Conservation (phyloP, 2,329 filamentous ascomycete species). For the Monilinia polystroma region DNA sequence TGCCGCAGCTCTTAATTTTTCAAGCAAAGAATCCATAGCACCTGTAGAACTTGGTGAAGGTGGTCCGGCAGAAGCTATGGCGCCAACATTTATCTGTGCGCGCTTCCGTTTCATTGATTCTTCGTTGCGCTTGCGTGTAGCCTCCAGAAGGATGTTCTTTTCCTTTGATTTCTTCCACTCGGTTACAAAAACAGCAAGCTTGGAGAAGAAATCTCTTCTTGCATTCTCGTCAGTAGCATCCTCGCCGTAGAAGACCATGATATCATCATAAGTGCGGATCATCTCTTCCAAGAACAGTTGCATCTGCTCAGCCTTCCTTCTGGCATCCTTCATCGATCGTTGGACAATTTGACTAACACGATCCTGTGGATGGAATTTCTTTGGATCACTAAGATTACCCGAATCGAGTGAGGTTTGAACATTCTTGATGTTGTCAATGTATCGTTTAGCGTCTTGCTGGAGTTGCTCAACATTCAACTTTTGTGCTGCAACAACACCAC, state of each 20-base stretch:
- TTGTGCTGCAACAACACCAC: conserved; percentile 71
- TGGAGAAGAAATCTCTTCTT: conserved; percentile 92
- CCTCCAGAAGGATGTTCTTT: conserved; percentile 85
- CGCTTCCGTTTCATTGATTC: conserved; percentile 88
- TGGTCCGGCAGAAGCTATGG: conserved; percentile 47
- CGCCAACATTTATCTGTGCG: conserved; percentile 59
- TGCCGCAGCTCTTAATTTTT: conserved; percentile 91
- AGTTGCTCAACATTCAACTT: conserved; percentile 96
- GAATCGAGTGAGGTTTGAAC: conserved; percentile 88
- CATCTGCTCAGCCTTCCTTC: conserved; percentile 95
- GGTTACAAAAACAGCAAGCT: conserved; percentile 82
- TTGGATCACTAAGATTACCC: conserved; percentile 92
- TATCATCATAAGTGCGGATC: conserved; percentile 86
- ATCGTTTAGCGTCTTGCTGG: conserved; percentile 80
- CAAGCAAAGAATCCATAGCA: conserved; percentile 92
- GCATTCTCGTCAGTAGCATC: conserved; percentile 88
- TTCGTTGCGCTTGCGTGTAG: conserved; percentile 80
- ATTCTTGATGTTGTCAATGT: conserved; percentile 93
- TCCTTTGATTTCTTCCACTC: conserved; percentile 97
- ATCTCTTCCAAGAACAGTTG: conserved; percentile 91
- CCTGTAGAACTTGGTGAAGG: conserved; percentile 73
- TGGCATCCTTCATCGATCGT: conserved; percentile 92
- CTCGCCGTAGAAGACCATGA: conserved; percentile 95
- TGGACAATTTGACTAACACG: conserved; percentile 90
- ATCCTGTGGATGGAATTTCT: conserved; percentile 97